Evolutionary conservation across 805 yeast species (phyloP).

Genomic region (Yarrowia sp.): DNA sequence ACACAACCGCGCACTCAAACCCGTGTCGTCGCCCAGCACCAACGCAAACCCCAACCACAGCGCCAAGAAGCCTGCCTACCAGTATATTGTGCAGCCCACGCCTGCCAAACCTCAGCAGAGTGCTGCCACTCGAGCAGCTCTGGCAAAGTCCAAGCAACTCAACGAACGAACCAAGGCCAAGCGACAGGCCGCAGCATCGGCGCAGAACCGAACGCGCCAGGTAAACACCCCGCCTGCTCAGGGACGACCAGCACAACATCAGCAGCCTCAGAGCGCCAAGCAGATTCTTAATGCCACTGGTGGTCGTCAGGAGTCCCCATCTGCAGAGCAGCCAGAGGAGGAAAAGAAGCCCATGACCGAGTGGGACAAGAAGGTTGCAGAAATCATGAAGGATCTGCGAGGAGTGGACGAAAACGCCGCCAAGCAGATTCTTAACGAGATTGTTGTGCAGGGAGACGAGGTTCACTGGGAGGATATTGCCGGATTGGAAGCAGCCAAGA

Average conservation of each 20-base stretch:
- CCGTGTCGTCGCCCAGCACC: constrained; percentile 9
- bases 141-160: constrained; percentile 18
- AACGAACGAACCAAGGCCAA: constrained; percentile 22
- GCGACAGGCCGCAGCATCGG: constrained; percentile 12
- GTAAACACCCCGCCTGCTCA: constrained; percentile 1
- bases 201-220: constrained; percentile 20
- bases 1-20: constrained; percentile 17
- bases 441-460: constrained; percentile 84
- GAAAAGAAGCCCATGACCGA: constrained; percentile 30
- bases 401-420: constrained; percentile 83
- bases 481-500: constrained; percentile 85
- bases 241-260: not conserved
- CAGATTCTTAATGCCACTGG: not conserved
- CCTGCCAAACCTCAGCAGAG: constrained; percentile 21
- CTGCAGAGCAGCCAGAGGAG: constrained; percentile 12
- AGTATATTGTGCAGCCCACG: constrained; percentile 13
- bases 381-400: constrained; percentile 38
- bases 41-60: constrained; percentile 8
- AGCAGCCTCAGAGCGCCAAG: not conserved
- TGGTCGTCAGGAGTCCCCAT: not conserved
- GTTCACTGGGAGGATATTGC: constrained; percentile 95
- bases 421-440: constrained; percentile 79
- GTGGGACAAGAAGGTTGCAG: constrained; percentile 37
- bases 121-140: constrained; percentile 20
- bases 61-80: constrained; percentile 17